phyloP scores from a whole-genome alignment of 345 rosid genomes.

The Dipteronia sinensis region DNA sequence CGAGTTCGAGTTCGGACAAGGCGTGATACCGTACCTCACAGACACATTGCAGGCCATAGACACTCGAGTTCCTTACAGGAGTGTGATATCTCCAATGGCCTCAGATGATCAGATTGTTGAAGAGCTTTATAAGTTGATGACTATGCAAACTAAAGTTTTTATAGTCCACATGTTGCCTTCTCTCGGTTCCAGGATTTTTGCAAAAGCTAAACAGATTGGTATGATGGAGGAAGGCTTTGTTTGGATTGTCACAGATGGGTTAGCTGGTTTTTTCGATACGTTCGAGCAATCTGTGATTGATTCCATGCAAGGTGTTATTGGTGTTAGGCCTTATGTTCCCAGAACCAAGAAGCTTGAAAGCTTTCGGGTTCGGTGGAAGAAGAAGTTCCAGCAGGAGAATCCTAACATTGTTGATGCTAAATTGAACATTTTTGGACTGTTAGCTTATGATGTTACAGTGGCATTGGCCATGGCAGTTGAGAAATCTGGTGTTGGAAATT shows the following conservation, averaged over 20 bases:
- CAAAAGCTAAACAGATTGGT: conserved; percentile 47
- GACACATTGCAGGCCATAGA: conserved; percentile 47
- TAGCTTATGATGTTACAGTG: conserved; percentile 55
- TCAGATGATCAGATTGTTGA: conserved; percentile 39
- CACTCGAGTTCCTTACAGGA: conserved; percentile 45
- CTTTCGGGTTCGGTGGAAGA: conserved; percentile 41
- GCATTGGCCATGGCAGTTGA: conserved; percentile 59
- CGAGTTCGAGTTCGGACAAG: conserved; percentile 49
- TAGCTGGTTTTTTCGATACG: conserved; percentile 23
- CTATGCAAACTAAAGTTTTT: conserved; percentile 55
- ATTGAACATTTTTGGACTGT: conserved; percentile 35
- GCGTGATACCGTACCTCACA: conserved; percentile 45
- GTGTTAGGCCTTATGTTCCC: conserved; percentile 35
- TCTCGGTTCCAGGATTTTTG: conserved; percentile 44
- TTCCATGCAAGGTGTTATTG: conserved; percentile 51
- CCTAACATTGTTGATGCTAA: conserved; percentile 21
- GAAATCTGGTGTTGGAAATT: conserved; percentile 28
- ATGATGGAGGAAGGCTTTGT: conserved; percentile 53
- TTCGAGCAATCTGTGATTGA: conserved; percentile 19
- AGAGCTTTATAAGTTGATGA: conserved; percentile 61
- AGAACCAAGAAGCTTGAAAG: conserved; percentile 21
- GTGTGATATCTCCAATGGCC: conserved; percentile 43
- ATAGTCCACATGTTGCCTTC: conserved; percentile 40
- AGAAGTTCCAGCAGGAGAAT: conserved; percentile 24
- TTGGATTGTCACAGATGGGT: conserved; percentile 48